These are phyloP conservation scores for Ustilago esculenta DNA, from an alignment of 1,284 basidiomycete genomes.

Conservation along the genomic window DNA sequence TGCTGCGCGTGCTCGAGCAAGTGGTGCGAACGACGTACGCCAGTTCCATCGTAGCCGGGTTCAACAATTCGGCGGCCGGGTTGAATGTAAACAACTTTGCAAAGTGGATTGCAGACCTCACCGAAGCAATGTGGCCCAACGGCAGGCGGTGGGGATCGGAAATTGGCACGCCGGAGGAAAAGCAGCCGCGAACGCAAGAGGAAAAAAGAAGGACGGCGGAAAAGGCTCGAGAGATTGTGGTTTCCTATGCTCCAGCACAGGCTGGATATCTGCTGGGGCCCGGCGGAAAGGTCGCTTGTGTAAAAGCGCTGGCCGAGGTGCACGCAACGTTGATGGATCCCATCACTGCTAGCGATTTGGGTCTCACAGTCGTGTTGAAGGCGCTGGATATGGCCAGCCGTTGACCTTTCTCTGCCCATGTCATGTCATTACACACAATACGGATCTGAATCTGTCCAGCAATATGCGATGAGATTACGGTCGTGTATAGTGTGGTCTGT, in stretches of 20 bases:
- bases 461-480: not conserved
- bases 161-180: constrained; percentile 24
- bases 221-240: constrained; percentile 56
- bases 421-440: no score
- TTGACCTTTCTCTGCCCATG: constrained; percentile 5
- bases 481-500: not conserved
- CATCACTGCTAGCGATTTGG: constrained; percentile 49
- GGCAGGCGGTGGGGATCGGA: constrained; percentile 35
- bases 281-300: constrained; percentile 58
- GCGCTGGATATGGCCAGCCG: constrained; percentile 55
- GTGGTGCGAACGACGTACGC: constrained; percentile 64
- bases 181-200: constrained; percentile 23
- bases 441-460: no score
- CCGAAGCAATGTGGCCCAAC: constrained; percentile 61
- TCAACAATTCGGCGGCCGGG: constrained; percentile 56
- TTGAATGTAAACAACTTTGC: constrained; percentile 54
- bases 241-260: constrained; percentile 63
- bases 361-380: constrained; percentile 51
- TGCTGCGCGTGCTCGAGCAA: constrained; percentile 66
- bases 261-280: constrained; percentile 63
- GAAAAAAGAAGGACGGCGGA: constrained; percentile 49
- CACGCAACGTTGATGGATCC: constrained; percentile 57
- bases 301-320: constrained; percentile 56
- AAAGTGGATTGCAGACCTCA: constrained; percentile 51
- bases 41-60: constrained; percentile 52